phyloP scores from a whole-genome alignment of 139 green algal genomes.

The Protoeuglena noctilucae region DNA sequence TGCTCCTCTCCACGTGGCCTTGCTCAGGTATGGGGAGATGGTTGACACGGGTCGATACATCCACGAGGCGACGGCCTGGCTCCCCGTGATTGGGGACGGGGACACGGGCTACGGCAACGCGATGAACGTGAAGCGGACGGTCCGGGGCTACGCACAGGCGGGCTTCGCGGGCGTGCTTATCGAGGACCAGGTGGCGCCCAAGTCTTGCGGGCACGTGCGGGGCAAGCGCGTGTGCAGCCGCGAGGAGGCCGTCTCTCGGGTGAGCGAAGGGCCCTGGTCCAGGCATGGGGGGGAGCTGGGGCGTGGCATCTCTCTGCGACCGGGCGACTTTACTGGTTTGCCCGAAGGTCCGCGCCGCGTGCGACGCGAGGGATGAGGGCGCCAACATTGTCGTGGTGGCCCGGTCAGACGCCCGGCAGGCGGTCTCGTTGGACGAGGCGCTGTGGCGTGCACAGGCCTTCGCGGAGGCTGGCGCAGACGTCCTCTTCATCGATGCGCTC shows the following conservation, averaged over 20 bases:
- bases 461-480: constrained; percentile 75
- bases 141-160: constrained; percentile 62
- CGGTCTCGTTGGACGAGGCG: constrained; percentile 52
- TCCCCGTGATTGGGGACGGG: constrained; percentile 89
- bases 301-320: too few relatives aligned
- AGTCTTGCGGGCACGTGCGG: constrained; percentile 83
- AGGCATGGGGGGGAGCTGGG: too few relatives aligned
- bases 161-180: constrained; percentile 82
- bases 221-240: constrained; percentile 61
- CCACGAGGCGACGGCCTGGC: constrained; percentile 43
- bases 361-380: constrained; percentile 52
- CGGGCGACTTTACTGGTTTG: too few relatives aligned
- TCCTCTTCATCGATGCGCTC: constrained; percentile 92
- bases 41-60: constrained; percentile 48
- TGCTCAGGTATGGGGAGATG: constrained; percentile 74
- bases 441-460: constrained; percentile 66
- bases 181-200: constrained; percentile 81
- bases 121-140: constrained; percentile 85
- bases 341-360: constrained; percentile 24
- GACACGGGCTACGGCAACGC: constrained; percentile 93
- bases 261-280: too few relatives aligned
- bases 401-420: constrained; percentile 61
- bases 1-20: too few relatives aligned
- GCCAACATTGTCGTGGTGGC: constrained; percentile 80
- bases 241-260: constrained; percentile 58